These are phyloP conservation scores for Jaminaea rosea DNA, from an alignment of 1,284 basidiomycete genomes.

Conservation along the genomic window DNA sequence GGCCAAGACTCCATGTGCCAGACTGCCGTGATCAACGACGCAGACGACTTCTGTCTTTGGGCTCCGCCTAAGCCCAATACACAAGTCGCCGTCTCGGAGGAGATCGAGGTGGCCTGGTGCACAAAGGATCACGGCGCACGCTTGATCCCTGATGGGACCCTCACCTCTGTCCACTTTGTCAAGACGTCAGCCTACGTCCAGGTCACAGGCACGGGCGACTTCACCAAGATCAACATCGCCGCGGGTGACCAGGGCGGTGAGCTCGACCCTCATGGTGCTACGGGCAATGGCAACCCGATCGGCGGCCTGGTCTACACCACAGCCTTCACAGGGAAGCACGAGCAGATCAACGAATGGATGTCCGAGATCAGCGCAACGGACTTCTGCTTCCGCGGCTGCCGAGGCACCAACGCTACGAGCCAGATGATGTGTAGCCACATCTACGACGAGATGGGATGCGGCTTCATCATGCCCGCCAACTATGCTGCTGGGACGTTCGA, in stretches of 20 bases:
- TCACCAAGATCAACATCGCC: slow-evolving; percentile 45
- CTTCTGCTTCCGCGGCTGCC: slow-evolving; percentile 45
- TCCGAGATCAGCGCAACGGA: slow-evolving; percentile 40
- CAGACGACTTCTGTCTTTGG: slow-evolving; percentile 41
- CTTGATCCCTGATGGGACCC: slow-evolving; percentile 38
- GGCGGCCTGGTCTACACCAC: slow-evolving; percentile 40
- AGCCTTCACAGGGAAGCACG: slow-evolving; percentile 41
- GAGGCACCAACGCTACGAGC: slow-evolving; percentile 18
- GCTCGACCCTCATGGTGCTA: slow-evolving; percentile 44
- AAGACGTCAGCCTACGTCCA: slow-evolving; percentile 20
- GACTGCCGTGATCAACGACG: slow-evolving; percentile 9
- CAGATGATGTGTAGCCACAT: slow-evolving; percentile 9
- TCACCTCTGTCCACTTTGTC: slow-evolving; percentile 42
- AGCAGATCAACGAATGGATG: slow-evolving; percentile 42
- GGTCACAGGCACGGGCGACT: slow-evolving; percentile 38
- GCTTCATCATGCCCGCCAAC: slow-evolving; percentile 28
- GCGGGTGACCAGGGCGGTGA: slow-evolving; percentile 46
- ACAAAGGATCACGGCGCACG: slow-evolving; percentile 42
- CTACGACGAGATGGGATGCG: slow-evolving; percentile 18
- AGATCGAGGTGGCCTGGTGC: slow-evolving; percentile 37
- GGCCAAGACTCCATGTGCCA: slow-evolving; percentile 8
- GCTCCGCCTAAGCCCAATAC: slow-evolving; percentile 17
- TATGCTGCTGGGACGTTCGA: slow-evolving; percentile 10
- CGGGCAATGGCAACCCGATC: slow-evolving; percentile 30
- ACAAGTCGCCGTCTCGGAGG: slow-evolving; percentile 36